Evolutionary conservation across 768 basidiomycete species (phyloP).

Genomic region (Cantharellus cinnabarinus): DNA sequence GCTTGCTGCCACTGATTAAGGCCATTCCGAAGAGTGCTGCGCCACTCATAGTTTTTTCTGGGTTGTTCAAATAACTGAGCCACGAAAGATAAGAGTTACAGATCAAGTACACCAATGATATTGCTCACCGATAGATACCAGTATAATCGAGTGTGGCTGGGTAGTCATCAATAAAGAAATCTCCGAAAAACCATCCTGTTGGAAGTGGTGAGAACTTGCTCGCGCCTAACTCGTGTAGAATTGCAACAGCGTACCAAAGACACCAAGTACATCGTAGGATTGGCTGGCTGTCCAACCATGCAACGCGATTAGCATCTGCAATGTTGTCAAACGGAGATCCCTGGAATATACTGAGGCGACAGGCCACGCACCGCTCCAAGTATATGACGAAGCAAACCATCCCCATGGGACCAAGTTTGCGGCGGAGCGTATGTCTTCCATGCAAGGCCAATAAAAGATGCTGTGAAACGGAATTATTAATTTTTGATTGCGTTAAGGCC

Average conservation of each 20-base stretch:
- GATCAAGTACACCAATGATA: neutral
- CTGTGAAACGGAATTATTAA: constrained; percentile 20
- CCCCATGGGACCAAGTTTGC: constrained; percentile 67
- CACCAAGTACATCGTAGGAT: constrained; percentile 80
- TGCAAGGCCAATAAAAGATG: constrained; percentile 65
- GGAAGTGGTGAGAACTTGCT: neutral
- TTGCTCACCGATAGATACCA: constrained; percentile 73
- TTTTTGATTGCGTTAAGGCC: neutral
- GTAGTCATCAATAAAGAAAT: constrained; percentile 91
- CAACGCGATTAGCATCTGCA: constrained; percentile 58
- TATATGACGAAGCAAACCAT: constrained; percentile 71
- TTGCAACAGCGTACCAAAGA: constrained; percentile 43
- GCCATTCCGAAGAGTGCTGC: constrained; percentile 89
- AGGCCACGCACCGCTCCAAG: constrained; percentile 50
- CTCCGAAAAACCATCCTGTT: constrained; percentile 93
- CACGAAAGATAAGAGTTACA: neutral
- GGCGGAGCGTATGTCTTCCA: constrained; percentile 83
- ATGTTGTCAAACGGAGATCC: neutral
- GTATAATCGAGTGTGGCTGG: constrained; percentile 82
- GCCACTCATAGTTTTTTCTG: constrained; percentile 78
- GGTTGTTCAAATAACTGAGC: constrained; percentile 73
- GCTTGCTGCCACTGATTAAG: constrained; percentile 77
- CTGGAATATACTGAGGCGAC: neutral
- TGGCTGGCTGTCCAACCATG: constrained; percentile 85
- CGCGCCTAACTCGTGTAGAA: too few relatives aligned